These are phyloP conservation scores for Basipetospora sp. DNA, from an alignment of 2,329 filamentous ascomycete species.

Conservation along the genomic window DNA sequence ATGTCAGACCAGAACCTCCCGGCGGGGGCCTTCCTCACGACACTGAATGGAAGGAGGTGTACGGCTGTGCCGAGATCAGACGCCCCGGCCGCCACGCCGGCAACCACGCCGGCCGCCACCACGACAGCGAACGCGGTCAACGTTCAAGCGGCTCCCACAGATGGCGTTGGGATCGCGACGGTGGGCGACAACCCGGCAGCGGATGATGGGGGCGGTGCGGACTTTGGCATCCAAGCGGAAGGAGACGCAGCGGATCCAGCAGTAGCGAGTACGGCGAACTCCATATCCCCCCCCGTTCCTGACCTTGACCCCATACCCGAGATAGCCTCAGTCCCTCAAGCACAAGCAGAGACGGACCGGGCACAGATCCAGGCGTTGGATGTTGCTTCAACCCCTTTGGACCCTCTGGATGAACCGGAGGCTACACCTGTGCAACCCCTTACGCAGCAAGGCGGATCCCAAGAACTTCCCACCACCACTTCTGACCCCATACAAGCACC, in stretches of 20 bases:
- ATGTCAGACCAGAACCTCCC: slow-evolving; percentile 32
- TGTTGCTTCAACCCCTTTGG: background rate
- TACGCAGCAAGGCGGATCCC: background rate
- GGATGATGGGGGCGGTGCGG: background rate
- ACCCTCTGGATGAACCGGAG: no score
- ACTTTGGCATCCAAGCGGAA: background rate
- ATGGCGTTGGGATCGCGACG: background rate
- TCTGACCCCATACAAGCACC: background rate
- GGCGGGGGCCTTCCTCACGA: slow-evolving; percentile 33
- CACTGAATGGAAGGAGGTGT: slow-evolving; percentile 35
- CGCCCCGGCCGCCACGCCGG: slow-evolving; percentile 9
- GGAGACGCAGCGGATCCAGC: background rate
- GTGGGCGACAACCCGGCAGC: background rate
- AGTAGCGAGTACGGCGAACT: slow-evolving; percentile 24
- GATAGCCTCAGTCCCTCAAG: background rate
- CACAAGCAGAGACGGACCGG: background rate
- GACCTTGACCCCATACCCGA: background rate
- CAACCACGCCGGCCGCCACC: slow-evolving; percentile 11
- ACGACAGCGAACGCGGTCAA: slow-evolving; percentile 7
- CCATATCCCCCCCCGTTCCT: slow-evolving; percentile 13
- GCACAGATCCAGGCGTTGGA: background rate
- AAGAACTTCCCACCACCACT: background rate
- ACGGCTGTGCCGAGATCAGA: slow-evolving; percentile 33
- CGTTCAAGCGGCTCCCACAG: slow-evolving; percentile 8
- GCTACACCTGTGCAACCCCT: no score